These are phyloP conservation scores for Rhodosporidiobolus odoratus DNA, from an alignment of 768 basidiomycete genomes.

Conservation along the genomic window DNA sequence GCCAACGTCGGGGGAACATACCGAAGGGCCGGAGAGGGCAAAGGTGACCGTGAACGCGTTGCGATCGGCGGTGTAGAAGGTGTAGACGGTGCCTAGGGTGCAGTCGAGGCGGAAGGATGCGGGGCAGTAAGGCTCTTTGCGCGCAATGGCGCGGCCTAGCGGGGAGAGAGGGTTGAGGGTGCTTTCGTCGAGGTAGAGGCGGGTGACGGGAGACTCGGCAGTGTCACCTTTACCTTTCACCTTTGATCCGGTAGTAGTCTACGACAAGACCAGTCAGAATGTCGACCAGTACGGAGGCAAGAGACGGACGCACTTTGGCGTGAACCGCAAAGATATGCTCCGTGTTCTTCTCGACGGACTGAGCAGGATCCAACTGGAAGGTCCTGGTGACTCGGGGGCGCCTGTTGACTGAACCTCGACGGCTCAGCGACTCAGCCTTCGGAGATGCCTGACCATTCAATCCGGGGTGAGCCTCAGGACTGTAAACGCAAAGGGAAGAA, in stretches of 20 bases:
- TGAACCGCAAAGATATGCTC: constrained; percentile 3
- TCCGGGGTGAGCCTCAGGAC: neutral
- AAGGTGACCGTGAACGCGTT: neutral
- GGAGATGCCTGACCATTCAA: neutral
- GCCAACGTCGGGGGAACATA: neutral
- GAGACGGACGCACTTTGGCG: neutral
- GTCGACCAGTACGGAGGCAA: neutral
- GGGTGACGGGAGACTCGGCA: neutral
- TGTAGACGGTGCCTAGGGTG: neutral
- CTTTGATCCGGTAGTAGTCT: neutral
- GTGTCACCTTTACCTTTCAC: neutral
- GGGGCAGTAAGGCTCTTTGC: neutral
- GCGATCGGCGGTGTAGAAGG: constrained; percentile 1
- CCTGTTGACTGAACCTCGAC: neutral
- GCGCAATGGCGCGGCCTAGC: neutral
- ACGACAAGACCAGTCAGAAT: neutral
- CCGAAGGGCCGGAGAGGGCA: neutral
- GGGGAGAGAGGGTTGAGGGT: neutral
- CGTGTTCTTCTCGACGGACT: neutral
- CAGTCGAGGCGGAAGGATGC: constrained; percentile 3
- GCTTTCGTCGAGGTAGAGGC: neutral
- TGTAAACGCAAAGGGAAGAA: neutral
- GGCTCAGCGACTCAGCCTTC: neutral
- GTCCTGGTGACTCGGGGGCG: neutral
- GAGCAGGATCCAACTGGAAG: neutral